These are phyloP conservation scores for Moesziomyces globuligerus DNA, from an alignment of 1,284 basidiomycete genomes.

Conservation along the genomic window DNA sequence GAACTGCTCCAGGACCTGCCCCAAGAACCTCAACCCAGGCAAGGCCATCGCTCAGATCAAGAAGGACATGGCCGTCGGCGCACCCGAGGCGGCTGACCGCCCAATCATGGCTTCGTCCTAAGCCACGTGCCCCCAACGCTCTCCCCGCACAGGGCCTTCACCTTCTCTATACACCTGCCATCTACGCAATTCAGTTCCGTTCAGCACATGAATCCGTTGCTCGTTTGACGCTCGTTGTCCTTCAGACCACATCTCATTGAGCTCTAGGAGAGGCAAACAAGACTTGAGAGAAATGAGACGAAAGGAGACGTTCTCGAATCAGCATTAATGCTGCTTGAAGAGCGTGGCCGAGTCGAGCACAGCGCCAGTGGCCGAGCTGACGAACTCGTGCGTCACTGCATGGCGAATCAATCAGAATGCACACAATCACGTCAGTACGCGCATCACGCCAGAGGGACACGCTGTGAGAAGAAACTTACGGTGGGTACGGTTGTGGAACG, in stretches of 20 bases:
- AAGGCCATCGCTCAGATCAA: conserved; percentile 66
- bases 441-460: too few relatives aligned
- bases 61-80: conserved; percentile 65
- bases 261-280: too few relatives aligned
- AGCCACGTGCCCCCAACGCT: too few relatives aligned
- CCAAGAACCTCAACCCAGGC: conserved; percentile 85
- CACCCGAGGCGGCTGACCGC: conserved; percentile 53
- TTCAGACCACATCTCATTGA: too few relatives aligned
- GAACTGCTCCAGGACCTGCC: conserved; percentile 93
- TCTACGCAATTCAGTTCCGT: neutral
- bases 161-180: neutral
- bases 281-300: too few relatives aligned
- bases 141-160: neutral
- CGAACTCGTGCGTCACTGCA: conserved; percentile 29
- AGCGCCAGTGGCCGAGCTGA: conserved; percentile 21
- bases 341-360: conserved; percentile 30
- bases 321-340: conserved; percentile 30
- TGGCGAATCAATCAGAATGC: too few relatives aligned
- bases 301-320: too few relatives aligned
- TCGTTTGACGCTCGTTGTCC: too few relatives aligned
- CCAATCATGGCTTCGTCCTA: conserved; percentile 58
- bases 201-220: conserved; percentile 2
- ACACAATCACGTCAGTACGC: too few relatives aligned
- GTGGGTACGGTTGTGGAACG: conserved; percentile 63
- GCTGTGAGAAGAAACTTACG: neutral